A percentile compares a stretch with the other conserved stretches of the same genome.
Conservation (phyloP, 1,139 yeast genomes). For the Protomyces gravidus region DNA sequence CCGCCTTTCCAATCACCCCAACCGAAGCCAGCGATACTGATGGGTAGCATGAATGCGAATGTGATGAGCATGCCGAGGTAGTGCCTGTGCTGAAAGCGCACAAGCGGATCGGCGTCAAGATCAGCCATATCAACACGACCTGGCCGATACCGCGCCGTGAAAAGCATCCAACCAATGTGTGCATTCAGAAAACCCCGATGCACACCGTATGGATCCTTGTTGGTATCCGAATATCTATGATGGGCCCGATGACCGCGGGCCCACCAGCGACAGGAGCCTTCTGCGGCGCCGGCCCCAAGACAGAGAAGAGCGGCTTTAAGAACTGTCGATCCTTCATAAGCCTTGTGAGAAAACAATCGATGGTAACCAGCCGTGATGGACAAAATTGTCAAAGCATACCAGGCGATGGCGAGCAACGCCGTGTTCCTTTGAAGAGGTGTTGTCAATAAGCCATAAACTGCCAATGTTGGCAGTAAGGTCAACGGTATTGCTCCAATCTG, state of each 20-base stretch:
- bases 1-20: constrained; percentile 96
- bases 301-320: constrained; percentile 68
- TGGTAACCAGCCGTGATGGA: constrained; percentile 95
- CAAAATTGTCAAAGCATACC: constrained; percentile 70
- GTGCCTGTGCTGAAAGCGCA: constrained; percentile 88
- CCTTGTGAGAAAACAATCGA: constrained; percentile 80
- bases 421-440: constrained; percentile 63
- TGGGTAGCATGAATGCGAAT: constrained; percentile 70
- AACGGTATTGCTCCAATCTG: constrained; percentile 17
- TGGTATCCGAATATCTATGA: constrained; percentile 94
- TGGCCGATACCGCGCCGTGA: constrained; percentile 84
- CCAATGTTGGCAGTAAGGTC: constrained; percentile 54
- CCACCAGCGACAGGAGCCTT: constrained; percentile 99
- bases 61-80: constrained; percentile 64
- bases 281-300: constrained; percentile 91
- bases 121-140: constrained; percentile 96
- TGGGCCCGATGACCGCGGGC: constrained; percentile 94
- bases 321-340: constrained; percentile 72
- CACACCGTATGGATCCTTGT: constrained; percentile 96
- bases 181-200: constrained; percentile 92
- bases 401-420: constrained; percentile 52
- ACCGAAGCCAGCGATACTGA: constrained; percentile 65
- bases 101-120: constrained; percentile 82
- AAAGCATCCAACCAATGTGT: constrained; percentile 97
- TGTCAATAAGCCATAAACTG: constrained; percentile 51